Evolutionary conservation across 2,329 filamentous ascomycete species (phyloP).

Genomic region (Leptographium wingfieldii): DNA sequence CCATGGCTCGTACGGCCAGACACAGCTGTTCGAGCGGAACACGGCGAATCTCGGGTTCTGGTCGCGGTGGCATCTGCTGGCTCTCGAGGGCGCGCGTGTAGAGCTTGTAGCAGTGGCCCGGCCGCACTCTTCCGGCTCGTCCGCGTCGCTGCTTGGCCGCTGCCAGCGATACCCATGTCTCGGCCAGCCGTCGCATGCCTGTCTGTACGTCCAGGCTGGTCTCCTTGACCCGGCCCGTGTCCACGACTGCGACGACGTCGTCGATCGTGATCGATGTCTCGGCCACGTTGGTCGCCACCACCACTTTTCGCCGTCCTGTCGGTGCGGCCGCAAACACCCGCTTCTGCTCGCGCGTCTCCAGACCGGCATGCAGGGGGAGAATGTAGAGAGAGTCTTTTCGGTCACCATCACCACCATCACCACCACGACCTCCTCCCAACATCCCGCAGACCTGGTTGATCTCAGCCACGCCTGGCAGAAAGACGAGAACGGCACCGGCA

Average conservation of each 20-base stretch:
- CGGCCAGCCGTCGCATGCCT: constrained; percentile 88
- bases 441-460: constrained; percentile 70
- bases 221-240: constrained; percentile 91
- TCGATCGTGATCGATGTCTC: constrained; percentile 98
- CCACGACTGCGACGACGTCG: constrained; percentile 90
- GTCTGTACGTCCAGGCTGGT: constrained; percentile 85
- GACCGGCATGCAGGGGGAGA: constrained; percentile 80
- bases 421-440: constrained; percentile 39
- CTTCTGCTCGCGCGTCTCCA: constrained; percentile 79
- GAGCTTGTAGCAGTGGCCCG: constrained; percentile 88
- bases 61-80: constrained; percentile 67
- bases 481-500: constrained; percentile 85
- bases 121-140: constrained; percentile 83
- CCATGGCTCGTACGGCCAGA: constrained; percentile 90
- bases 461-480: constrained; percentile 82
- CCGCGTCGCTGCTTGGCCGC: constrained; percentile 91
- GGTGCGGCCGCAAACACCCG: constrained; percentile 71
- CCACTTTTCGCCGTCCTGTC: constrained; percentile 72
- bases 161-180: constrained; percentile 88
- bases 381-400: constrained; percentile 43
- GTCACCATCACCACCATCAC: constrained; percentile 7
- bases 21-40: constrained; percentile 92
- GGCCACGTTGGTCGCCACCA: constrained; percentile 91
- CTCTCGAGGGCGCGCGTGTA: constrained; percentile 74
- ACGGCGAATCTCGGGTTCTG: constrained; percentile 85